These are phyloP conservation scores for Phytophthora lateralis DNA, from an alignment of 352 stramenopile species.

Conservation along the genomic window DNA sequence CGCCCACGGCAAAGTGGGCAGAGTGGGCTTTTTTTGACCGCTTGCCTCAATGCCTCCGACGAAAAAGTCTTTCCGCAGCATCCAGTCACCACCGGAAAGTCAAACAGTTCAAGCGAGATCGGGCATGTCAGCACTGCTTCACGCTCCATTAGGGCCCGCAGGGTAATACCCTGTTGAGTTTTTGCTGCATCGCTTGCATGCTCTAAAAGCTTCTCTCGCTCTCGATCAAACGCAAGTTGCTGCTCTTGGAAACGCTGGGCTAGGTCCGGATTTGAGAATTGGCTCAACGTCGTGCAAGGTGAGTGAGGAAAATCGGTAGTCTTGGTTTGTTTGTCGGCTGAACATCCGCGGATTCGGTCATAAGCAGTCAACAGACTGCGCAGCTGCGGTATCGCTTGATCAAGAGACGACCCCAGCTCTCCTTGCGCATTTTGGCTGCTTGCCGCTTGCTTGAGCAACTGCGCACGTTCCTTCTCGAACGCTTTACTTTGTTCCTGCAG, in stretches of 20 bases:
- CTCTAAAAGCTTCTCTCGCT: background rate
- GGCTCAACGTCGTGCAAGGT: background rate
- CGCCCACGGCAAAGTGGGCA: constrained; percentile 21
- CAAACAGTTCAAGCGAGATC: constrained; percentile 19
- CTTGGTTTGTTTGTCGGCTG: background rate
- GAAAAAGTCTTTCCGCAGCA: constrained; percentile 29
- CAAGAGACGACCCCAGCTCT: constrained; percentile 11
- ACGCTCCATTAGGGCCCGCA: constrained; percentile 3
- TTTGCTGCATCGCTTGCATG: constrained; percentile 8
- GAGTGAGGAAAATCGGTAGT: background rate
- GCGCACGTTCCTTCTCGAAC: constrained; percentile 13
- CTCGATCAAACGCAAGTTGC: background rate
- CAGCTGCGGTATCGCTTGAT: constrained; percentile 12
- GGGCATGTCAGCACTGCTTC: constrained; percentile 19
- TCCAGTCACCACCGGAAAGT: constrained; percentile 11
- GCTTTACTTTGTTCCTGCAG: constrained; percentile 8
- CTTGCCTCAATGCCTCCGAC: background rate
- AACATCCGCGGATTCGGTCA: constrained; percentile 6
- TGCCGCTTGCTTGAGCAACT: background rate
- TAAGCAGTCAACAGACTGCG: constrained; percentile 18
- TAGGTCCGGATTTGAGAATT: background rate
- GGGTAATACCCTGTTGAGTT: constrained; percentile 2
- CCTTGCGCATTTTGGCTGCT: background rate
- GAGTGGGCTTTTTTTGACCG: background rate
- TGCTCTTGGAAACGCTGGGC: constrained; percentile 15